A percentile compares a stretch with the other conserved stretches of the same genome.
Conservation (phyloP, 23 red algal species). For the Pyropia yezoensis region DNA sequence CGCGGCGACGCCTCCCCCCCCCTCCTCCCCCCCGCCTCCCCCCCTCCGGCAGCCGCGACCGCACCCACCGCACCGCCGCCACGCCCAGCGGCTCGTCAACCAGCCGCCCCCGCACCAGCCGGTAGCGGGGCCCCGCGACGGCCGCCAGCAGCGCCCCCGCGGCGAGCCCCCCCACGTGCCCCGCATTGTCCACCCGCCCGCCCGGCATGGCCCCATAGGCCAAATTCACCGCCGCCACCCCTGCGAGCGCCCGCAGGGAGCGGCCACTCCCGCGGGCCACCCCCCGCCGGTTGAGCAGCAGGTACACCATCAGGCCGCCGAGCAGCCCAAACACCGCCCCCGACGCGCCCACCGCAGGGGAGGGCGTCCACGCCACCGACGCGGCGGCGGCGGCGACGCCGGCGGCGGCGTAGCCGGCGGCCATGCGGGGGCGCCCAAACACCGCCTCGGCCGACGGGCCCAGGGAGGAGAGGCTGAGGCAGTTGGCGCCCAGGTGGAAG, state of each 20-base stretch:
- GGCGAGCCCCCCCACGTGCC: slow-evolving; percentile 86
- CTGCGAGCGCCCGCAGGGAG: slow-evolving; percentile 38
- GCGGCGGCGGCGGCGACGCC: slow-evolving; percentile 60
- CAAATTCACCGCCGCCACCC: slow-evolving; percentile 74
- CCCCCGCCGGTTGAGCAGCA: slow-evolving; percentile 30
- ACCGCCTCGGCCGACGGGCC: slow-evolving; percentile 75
- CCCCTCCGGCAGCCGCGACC: too few species aligned
- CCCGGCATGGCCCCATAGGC: slow-evolving; percentile 54
- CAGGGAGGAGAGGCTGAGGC: slow-evolving; percentile 50
- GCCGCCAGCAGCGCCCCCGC: slow-evolving; percentile 28
- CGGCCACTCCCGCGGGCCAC: slow-evolving; percentile 31
- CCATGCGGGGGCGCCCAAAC: slow-evolving; percentile 68
- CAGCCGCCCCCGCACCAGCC: too few species aligned
- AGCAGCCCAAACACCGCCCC: slow-evolving; percentile 94
- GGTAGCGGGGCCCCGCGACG: too few species aligned
- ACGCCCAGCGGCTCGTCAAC: too few species aligned
- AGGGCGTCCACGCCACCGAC: slow-evolving; percentile 54
- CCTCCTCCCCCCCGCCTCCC: too few species aligned
- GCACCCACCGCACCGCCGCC: too few species aligned
- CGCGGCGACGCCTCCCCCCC: too few species aligned
- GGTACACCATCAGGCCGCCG: slow-evolving; percentile 62
- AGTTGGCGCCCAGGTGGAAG: slow-evolving; percentile 70
- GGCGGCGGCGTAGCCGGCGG: slow-evolving; percentile 57
- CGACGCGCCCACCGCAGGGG: slow-evolving; percentile 76
- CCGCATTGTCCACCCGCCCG: slow-evolving; percentile 86